Conservation (phyloP, 2,329 filamentous ascomycete species). For the Juglanconis sp. region DNA sequence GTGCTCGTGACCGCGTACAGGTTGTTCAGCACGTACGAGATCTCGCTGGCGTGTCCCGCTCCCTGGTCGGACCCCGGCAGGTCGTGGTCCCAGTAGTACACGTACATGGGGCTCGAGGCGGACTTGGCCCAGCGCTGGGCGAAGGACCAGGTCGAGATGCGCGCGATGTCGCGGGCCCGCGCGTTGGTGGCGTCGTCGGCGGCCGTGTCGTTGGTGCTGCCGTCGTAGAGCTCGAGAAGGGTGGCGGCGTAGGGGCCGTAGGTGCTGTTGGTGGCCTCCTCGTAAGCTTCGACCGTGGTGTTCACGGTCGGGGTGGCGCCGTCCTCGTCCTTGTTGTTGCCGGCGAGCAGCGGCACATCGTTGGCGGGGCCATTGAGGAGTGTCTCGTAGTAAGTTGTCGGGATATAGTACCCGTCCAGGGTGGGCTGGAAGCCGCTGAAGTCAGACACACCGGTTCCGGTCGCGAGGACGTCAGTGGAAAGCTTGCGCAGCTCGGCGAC, state of each 20-base stretch:
- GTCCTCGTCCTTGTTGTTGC: not conserved
- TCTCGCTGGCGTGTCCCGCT: not conserved
- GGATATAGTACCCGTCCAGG: not conserved
- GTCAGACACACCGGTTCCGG: not conserved
- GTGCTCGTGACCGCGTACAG: not conserved
- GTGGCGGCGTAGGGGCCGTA: not conserved
- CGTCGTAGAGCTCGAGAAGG: not conserved
- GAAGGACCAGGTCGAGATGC: not conserved
- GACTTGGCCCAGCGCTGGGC: not conserved
- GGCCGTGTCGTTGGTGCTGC: not conserved
- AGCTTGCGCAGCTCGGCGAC: not conserved
- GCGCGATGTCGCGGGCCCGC: not conserved
- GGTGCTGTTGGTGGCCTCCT: not conserved
- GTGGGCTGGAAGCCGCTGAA: not conserved
- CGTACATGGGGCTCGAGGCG: not conserved
- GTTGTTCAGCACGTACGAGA: not conserved
- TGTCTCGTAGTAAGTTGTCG: not conserved
- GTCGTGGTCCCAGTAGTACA: not conserved
- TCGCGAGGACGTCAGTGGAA: not conserved
- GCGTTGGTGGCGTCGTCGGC: not conserved
- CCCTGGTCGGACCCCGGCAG: not conserved
- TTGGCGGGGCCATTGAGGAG: not conserved
- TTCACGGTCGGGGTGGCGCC: not conserved
- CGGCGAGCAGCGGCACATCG: not conserved
- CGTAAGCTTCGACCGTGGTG: not conserved